Percentiles rank a stretch among this genome's conserved stretches.
These are phyloP conservation scores for Corymbia citriodora DNA, from an alignment of 441 rosid genomes.

Conservation along the genomic window DNA sequence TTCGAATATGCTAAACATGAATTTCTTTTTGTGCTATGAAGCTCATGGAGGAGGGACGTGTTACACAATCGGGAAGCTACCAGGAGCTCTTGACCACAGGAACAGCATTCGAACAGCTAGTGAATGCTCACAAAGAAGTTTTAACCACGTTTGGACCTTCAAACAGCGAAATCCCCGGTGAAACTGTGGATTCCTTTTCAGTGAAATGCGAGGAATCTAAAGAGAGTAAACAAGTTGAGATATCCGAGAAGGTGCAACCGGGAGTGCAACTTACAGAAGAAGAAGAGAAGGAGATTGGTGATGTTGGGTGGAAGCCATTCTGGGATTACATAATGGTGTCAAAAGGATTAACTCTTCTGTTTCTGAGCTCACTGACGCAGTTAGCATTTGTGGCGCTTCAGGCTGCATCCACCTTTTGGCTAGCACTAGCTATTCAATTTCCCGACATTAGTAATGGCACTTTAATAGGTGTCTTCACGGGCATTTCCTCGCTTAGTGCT, in stretches of 20 bases:
- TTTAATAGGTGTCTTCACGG: conserved; percentile 67
- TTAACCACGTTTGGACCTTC: conserved; percentile 32
- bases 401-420: conserved; percentile 85
- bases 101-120: conserved; percentile 66
- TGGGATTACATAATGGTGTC: conserved; percentile 60
- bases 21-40: conserved; percentile 3
- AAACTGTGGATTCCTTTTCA: conserved; percentile 7
- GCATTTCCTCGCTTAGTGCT: conserved; percentile 54
- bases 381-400: conserved; percentile 54
- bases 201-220: conserved; percentile 13
- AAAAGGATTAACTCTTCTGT: conserved; percentile 32
- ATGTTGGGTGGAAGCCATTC: conserved; percentile 69
- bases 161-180: conserved; percentile 11
- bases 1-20: background rate
- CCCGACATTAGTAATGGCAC: conserved; percentile 34
- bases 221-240: conserved; percentile 32
- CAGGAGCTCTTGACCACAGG: conserved; percentile 56
- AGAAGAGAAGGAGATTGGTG: conserved; percentile 71
- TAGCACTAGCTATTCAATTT: conserved; percentile 62
- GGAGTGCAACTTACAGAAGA: conserved; percentile 73
- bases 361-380: conserved; percentile 25
- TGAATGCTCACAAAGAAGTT: conserved; percentile 77
- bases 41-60: conserved; percentile 74
- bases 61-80: conserved; percentile 67
- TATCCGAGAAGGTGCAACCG: conserved; percentile 17